Conservation (phyloP, 2,329 filamentous ascomycete genomes). For the Cadophora gregata region DNA sequence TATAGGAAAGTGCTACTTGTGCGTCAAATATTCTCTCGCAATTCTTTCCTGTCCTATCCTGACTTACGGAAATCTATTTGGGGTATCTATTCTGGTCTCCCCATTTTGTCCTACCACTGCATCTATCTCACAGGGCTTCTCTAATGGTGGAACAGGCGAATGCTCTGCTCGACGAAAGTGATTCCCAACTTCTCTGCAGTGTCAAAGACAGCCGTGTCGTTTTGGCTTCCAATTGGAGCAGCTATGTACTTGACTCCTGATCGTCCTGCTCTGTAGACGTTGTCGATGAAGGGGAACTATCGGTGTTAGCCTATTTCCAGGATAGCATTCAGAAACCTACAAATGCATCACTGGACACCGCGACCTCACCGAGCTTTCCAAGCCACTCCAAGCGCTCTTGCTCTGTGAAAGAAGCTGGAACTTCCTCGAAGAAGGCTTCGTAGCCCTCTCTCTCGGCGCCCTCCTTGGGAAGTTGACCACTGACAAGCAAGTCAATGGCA, state of each 20-base stretch:
- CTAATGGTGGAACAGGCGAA: conserved; percentile 94
- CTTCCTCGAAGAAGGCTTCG: conserved; percentile 88
- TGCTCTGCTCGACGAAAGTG: conserved; percentile 93
- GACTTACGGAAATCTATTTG: conserved; percentile 26
- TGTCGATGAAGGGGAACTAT: conserved; percentile 97
- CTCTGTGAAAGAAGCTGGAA: conserved; percentile 80
- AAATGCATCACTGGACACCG: conserved; percentile 93
- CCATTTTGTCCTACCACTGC: conserved; percentile 28
- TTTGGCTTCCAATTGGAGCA: conserved; percentile 88
- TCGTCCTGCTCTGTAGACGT: conserved; percentile 87
- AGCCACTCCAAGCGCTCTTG: conserved; percentile 90
- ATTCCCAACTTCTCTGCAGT: conserved; percentile 92
- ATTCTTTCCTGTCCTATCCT: neutral
- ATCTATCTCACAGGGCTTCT: conserved; percentile 19
- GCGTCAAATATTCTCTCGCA: neutral
- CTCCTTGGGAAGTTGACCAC: conserved; percentile 82
- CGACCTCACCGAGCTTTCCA: conserved; percentile 79
- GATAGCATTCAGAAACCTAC: conserved; percentile 58
- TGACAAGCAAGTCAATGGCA: conserved; percentile 93
- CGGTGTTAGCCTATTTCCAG: conserved; percentile 20
- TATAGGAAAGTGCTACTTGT: neutral
- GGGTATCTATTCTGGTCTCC: conserved; percentile 38
- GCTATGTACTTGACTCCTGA: conserved; percentile 97
- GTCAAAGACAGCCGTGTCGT: conserved; percentile 80
- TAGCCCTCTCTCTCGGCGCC: conserved; percentile 87